These are phyloP conservation scores for Mycena floridula DNA, from an alignment of 768 basidiomycete genomes.

Conservation along the genomic window DNA sequence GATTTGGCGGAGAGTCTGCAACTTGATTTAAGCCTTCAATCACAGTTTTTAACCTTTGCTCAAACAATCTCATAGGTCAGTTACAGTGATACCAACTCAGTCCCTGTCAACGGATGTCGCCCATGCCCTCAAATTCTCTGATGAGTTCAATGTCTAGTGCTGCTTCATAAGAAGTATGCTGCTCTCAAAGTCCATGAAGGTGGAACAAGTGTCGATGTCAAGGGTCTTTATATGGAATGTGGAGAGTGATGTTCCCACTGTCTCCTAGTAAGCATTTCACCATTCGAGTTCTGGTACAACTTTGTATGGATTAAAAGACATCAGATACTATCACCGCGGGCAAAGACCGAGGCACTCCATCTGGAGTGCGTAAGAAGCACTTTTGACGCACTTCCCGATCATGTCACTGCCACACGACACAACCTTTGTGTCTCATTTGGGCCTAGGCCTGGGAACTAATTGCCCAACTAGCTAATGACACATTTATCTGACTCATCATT, in stretches of 20 bases:
- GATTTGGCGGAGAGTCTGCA: constrained; percentile 88
- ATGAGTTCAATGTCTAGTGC: constrained; percentile 84
- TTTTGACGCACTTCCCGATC: no score
- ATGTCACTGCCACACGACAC: no score
- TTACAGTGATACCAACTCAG: constrained; percentile 98
- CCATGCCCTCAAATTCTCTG: constrained; percentile 88
- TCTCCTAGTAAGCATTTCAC: constrained; percentile 66
- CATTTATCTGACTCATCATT: no score
- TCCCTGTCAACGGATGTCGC: constrained; percentile 93
- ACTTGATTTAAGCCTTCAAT: constrained; percentile 68
- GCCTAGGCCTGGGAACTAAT: no score
- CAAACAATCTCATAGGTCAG: constrained; percentile 62
- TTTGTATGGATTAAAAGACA: no score
- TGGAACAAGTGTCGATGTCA: constrained; percentile 79
- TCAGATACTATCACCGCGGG: no score
- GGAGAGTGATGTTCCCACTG: constrained; percentile 84
- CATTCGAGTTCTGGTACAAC: no score
- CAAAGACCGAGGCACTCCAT: no score
- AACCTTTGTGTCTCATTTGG: no score
- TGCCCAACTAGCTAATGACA: no score
- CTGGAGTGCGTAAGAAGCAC: no score
- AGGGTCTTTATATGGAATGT: constrained; percentile 98
- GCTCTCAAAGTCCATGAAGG: constrained; percentile 89
- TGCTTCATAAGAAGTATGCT: constrained; percentile 99
- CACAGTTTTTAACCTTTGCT: background rate